Conservation (phyloP, 306 rosid genomes). For the Carpinus viminea region DNA sequence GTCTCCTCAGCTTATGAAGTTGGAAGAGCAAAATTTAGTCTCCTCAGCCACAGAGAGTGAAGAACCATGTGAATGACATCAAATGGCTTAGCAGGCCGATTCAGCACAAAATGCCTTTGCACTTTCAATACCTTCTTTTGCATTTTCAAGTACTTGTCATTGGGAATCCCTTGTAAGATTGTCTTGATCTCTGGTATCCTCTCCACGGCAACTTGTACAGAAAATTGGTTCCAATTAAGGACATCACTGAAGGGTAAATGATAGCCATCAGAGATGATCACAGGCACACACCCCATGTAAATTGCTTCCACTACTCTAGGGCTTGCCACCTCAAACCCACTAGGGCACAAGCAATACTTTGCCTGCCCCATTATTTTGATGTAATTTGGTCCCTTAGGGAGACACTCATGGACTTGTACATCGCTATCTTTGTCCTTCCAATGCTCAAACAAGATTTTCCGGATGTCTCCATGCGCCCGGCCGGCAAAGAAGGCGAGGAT, state of each 20-base stretch:
- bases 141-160: conserved; percentile 46
- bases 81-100: conserved; percentile 64
- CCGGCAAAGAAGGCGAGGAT: conserved; percentile 73
- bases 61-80: conserved; percentile 76
- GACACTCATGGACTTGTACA: conserved; percentile 64
- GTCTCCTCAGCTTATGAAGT: conserved; percentile 4
- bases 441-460: conserved; percentile 41
- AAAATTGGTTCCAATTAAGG: conserved; percentile 67
- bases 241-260: conserved; percentile 76
- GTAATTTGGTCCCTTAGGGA: conserved; percentile 52
- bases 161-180: conserved; percentile 44
- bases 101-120: conserved; percentile 57
- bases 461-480: conserved; percentile 57
- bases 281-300: conserved; percentile 69
- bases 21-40: conserved; percentile 41
- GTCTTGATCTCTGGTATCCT: conserved; percentile 57
- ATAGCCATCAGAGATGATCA: conserved; percentile 56
- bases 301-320: conserved; percentile 82
- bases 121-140: conserved; percentile 44
- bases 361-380: conserved; percentile 52
- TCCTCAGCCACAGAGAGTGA: conserved; percentile 73
- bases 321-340: conserved; percentile 83
- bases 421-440: conserved; percentile 71
- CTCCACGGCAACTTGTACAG: conserved; percentile 47
- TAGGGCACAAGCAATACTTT: conserved; percentile 82